Percentiles rank a stretch among this genome's conserved stretches.
These are phyloP conservation scores for Trichophyton rubrum DNA, from an alignment of 2,329 filamentous ascomycete species.

Conservation along the genomic window DNA sequence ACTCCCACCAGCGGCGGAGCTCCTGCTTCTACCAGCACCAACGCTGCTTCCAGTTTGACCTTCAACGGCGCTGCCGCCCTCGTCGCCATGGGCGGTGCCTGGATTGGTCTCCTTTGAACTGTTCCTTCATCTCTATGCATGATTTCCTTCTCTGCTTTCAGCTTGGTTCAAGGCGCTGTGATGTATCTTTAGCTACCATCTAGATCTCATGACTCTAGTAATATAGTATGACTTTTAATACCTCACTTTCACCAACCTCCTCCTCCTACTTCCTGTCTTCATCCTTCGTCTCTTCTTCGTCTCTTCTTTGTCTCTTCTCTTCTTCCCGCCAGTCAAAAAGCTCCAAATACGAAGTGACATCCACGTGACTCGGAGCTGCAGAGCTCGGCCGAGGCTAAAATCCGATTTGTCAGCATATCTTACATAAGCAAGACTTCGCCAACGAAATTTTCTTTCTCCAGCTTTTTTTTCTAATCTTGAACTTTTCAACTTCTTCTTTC, in stretches of 20 bases:
- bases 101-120: constrained; percentile 1
- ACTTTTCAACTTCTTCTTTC: neutral
- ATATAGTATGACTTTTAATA: neutral
- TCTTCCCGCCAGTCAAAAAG: neutral
- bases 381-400: neutral
- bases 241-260: neutral
- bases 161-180: neutral
- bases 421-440: neutral
- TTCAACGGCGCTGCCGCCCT: neutral
- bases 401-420: neutral
- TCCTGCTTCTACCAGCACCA: neutral
- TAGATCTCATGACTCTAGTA: neutral
- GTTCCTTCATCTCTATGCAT: neutral
- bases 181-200: neutral
- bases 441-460: neutral
- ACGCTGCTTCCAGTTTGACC: neutral
- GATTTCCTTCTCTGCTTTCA: neutral
- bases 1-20: neutral
- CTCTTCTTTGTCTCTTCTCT: neutral
- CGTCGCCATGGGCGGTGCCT: constrained; percentile 1
- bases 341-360: neutral
- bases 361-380: neutral
- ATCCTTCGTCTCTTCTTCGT: neutral
- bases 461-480: neutral
- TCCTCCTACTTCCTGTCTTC: neutral